Conservation (phyloP, 495 filamentous ascomycete species). For the Tetracladium setigerum region DNA sequence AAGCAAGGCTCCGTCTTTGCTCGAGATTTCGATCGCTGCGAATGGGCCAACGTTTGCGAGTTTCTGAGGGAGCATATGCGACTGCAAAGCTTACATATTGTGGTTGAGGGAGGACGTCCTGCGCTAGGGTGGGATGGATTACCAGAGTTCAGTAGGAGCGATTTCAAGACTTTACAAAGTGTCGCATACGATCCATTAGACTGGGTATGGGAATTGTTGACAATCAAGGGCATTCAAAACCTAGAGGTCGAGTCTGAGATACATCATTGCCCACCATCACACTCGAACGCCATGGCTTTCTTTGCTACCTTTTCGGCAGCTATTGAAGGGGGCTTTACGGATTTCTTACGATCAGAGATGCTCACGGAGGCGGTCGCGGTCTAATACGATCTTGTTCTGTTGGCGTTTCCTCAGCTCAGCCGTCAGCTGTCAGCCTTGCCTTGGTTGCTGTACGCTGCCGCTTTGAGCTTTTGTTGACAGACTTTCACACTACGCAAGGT, state of each 20-base stretch:
- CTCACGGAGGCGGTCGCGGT: conserved; percentile 1
- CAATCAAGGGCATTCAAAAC: conserved; percentile 21
- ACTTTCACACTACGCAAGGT: background rate
- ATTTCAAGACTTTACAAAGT: conserved; percentile 31
- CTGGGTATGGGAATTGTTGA: conserved; percentile 39
- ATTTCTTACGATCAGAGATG: conserved; percentile 33
- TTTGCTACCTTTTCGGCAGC: conserved; percentile 44
- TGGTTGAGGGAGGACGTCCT: conserved; percentile 39
- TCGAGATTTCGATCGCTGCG: conserved; percentile 41
- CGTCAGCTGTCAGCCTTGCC: background rate
- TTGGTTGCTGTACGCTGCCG: background rate
- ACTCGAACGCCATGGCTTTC: conserved; percentile 22
- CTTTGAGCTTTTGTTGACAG: background rate
- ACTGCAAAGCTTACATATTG: conserved; percentile 32
- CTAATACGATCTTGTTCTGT: background rate
- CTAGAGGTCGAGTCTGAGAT: conserved; percentile 15
- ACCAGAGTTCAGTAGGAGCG: conserved; percentile 26
- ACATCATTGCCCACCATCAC: conserved; percentile 12
- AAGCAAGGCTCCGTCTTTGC: conserved; percentile 40
- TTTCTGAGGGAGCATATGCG: conserved; percentile 28
- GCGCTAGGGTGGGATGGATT: conserved; percentile 31
- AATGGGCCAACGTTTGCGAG: conserved; percentile 40
- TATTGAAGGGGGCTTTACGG: conserved; percentile 39
- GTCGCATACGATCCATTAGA: conserved; percentile 36
- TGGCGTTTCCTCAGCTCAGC: background rate